These are phyloP conservation scores for Apiospora kogelbergensis DNA, from an alignment of 2,329 filamentous ascomycete genomes.

Conservation along the genomic window DNA sequence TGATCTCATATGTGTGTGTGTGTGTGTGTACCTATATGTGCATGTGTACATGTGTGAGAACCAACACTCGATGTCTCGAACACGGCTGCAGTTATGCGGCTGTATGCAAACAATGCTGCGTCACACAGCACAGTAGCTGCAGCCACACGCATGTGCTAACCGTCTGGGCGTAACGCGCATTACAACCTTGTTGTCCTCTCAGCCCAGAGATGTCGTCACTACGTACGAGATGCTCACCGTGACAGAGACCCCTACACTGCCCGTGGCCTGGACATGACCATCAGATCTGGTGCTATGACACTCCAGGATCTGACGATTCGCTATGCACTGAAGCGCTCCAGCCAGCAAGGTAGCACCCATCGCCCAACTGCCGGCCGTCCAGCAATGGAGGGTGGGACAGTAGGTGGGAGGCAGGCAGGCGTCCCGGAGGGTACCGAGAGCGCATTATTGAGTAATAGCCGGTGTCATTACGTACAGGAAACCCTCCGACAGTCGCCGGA, in stretches of 20 bases:
- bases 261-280: background rate
- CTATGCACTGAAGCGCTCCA: background rate
- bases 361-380: background rate
- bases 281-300: background rate
- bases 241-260: background rate
- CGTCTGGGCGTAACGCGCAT: background rate
- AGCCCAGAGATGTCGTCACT: background rate
- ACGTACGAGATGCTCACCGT: background rate
- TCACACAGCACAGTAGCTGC: background rate
- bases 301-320: background rate
- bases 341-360: background rate
- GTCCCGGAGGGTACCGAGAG: background rate
- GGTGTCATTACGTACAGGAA: slow-evolving; percentile 5
- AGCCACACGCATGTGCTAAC: background rate
- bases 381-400: background rate
- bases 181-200: background rate
- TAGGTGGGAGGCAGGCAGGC: background rate
- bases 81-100: background rate
- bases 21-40: background rate
- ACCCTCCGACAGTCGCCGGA: background rate
- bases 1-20: background rate
- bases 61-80: background rate
- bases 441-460: slow-evolving; percentile 1
- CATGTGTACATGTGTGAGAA: background rate
- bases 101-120: background rate